Percentiles rank a stretch among this genome's conserved stretches.
Evolutionary conservation across 331 rosid species (phyloP).

Genomic region (Telfairia occidentalis): DNA sequence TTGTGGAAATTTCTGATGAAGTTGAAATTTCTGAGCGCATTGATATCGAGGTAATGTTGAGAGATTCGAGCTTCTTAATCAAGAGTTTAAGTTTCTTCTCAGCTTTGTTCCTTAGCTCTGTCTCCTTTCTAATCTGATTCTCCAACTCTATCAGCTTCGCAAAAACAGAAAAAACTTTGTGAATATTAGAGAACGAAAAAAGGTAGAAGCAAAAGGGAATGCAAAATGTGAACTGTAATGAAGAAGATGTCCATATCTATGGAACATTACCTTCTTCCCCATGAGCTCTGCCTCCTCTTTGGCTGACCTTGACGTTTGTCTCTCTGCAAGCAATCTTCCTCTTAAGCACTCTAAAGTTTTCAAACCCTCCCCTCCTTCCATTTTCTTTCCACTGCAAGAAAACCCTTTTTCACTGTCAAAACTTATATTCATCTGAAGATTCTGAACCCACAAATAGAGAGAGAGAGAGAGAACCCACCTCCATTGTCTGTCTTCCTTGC

Average conservation of each 20-base stretch:
- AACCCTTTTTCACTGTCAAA: constrained; percentile 24
- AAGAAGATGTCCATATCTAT: not conserved
- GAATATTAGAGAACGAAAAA: not conserved
- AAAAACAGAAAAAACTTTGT: not conserved
- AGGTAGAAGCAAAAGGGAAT: not conserved
- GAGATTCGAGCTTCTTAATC: constrained; percentile 47
- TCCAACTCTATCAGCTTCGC: constrained; percentile 58
- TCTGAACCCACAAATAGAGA: not conserved
- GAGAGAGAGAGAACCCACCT: constrained; percentile 33
- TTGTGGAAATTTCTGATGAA: constrained; percentile 26
- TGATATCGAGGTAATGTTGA: constrained; percentile 23
- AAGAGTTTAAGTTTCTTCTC: constrained; percentile 53
- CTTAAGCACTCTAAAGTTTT: constrained; percentile 62
- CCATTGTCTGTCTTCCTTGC: constrained; percentile 26
- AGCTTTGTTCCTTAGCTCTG: constrained; percentile 46
- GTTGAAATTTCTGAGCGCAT: constrained; percentile 31
- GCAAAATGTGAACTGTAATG: not conserved
- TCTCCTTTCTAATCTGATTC: constrained; percentile 51
- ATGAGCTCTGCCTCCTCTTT: constrained; percentile 44
- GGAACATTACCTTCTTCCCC: constrained; percentile 41
- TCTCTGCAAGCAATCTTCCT: constrained; percentile 82
- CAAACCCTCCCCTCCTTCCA: constrained; percentile 44
- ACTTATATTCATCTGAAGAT: not conserved
- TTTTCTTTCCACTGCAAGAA: constrained; percentile 31
- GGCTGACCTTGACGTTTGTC: constrained; percentile 75